phyloP scores from a whole-genome alignment of 768 basidiomycete genomes.

The Boletus insuetus region DNA sequence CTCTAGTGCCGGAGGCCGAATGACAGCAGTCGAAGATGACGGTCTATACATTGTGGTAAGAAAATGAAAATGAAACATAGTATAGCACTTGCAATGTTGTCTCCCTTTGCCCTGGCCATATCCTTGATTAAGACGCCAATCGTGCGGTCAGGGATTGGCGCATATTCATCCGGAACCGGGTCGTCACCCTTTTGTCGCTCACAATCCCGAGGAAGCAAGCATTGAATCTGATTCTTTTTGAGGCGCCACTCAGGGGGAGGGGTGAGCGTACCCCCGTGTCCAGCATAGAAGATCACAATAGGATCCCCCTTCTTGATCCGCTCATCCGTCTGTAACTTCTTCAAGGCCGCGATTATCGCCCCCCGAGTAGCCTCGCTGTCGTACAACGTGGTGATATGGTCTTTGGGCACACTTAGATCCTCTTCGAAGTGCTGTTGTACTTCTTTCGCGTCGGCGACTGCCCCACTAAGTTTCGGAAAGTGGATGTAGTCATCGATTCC shows the following conservation, averaged over 20 bases:
- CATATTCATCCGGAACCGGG: not conserved
- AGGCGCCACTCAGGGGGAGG: conserved; percentile 32
- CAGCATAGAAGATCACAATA: conserved; percentile 45
- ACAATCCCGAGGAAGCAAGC: conserved; percentile 34
- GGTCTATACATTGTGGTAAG: conserved; percentile 28
- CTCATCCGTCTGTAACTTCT: conserved; percentile 24
- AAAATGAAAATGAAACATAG: conserved; percentile 7
- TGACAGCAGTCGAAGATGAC: conserved; percentile 48
- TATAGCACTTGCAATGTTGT: conserved; percentile 39
- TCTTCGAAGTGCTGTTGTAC: conserved; percentile 34
- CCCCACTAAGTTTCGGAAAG: conserved; percentile 32
- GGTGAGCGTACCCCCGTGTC: conserved; percentile 37
- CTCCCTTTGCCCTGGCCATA: conserved; percentile 37
- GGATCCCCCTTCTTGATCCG: conserved; percentile 31
- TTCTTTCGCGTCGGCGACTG: conserved; percentile 30
- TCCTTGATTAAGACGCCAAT: conserved; percentile 36
- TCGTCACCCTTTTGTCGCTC: no score
- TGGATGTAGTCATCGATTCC: conserved; percentile 40
- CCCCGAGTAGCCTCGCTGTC: conserved; percentile 37
- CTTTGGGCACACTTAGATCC: conserved; percentile 28
- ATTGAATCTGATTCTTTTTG: conserved; percentile 24
- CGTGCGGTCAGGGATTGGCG: conserved; percentile 42
- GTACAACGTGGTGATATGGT: conserved; percentile 38
- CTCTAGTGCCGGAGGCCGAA: conserved; percentile 39
- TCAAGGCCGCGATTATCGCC: conserved; percentile 30